These are phyloP conservation scores for Solanum ossicruentum DNA, from an alignment of 257 asterid species.

Conservation along the genomic window DNA sequence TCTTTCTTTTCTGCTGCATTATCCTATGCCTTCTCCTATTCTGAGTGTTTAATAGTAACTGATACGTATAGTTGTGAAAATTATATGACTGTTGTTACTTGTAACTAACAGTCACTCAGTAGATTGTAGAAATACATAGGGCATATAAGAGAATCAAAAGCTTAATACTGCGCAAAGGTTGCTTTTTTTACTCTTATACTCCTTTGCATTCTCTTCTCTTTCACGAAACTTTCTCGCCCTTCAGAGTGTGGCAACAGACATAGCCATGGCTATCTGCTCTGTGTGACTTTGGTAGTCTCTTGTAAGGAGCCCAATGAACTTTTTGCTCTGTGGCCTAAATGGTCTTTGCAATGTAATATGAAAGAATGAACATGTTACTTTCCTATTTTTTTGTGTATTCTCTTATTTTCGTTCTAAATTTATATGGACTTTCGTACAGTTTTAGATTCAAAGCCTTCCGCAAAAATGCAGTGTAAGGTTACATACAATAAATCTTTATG, in stretches of 20 bases:
- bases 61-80: constrained; percentile 20
- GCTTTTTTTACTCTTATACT: neutral
- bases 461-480: neutral
- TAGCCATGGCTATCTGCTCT: neutral
- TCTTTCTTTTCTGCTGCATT: constrained; percentile 63
- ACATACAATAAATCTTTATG: neutral
- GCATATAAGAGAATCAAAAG: constrained; percentile 2
- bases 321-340: neutral
- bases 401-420: neutral
- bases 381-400: neutral
- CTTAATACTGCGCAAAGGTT: neutral
- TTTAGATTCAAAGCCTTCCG: neutral
- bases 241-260: neutral
- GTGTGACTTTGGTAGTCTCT: neutral
- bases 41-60: constrained; percentile 7
- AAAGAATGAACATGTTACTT: neutral
- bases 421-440: neutral
- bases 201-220: neutral
- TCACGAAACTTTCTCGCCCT: neutral
- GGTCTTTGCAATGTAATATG: neutral
- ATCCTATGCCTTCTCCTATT: constrained; percentile 67
- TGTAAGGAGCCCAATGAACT: neutral
- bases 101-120: constrained; percentile 7
- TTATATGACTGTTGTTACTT: constrained; percentile 1
- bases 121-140: constrained; percentile 10